Base-by-base conservation (phyloP, 2,329 filamentous ascomycete genomes). In the Botrytis medusae region DNA sequence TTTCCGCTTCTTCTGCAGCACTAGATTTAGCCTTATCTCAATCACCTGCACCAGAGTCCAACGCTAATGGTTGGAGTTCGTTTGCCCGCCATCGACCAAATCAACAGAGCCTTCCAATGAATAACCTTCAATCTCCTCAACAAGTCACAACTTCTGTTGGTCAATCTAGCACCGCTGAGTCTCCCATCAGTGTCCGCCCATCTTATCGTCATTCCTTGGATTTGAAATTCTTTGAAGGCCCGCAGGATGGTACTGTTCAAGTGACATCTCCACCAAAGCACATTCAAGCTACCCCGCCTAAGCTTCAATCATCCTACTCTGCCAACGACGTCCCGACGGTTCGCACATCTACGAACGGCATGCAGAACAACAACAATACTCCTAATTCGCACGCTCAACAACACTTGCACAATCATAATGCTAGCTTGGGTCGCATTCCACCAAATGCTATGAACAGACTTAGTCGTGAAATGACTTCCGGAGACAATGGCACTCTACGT, bases 251-350 rank as follows among this genome's bases (percentile, higher is more conserved):
- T 34, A 72, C 76, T 69, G 72, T 76, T 63, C 76, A 79, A 72
- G 76, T 81, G 46, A 77, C 78, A 46, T 80, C 88, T 4, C 82
- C 87, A 25, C 81, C 83, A 40, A 87, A 81, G 73, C 85, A 87
- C 74, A 82, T 83, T 74, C 87, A 92, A 81, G 86, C 88, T 40
- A 88, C 89, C 71, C 89, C 92, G 51, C 90, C 91, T 44, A 94
- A 93, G 84, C 83, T 97, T 73, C 93, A 95, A 83, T 91, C 92
- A 62, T 98, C 95, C 0, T 98, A 93, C 84, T 98, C 96, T 16
- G 90, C 93, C 71, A 96, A 92, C 82, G 95, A 98, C 79, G 87
- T 98, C 32, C 93, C 94, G 7, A 97, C 94, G 12, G 86, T 94
- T 79, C 97, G 96, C 87, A 76, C 77, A 40, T 72, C 84, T 18